These are phyloP conservation scores for Cinchona pubescens DNA, from an alignment of 257 asterid genomes.

Conservation along the genomic window DNA sequence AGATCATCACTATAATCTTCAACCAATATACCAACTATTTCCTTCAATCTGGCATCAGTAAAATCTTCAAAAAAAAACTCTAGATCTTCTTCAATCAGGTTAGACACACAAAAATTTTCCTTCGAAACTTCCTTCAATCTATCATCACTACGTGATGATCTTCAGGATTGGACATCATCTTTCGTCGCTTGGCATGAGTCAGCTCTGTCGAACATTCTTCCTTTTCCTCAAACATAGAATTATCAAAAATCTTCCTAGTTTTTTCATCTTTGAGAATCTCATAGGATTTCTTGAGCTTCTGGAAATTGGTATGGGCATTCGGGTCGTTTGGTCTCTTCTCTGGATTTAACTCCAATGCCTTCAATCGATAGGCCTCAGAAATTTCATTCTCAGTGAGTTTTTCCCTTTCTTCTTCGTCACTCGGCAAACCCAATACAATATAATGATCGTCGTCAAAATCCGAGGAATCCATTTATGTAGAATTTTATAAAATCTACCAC, in stretches of 20 bases:
- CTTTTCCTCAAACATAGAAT: slow-evolving; percentile 58
- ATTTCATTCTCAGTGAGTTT: slow-evolving; percentile 63
- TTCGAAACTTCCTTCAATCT: too few species aligned
- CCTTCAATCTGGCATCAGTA: too few species aligned
- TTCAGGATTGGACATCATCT: slow-evolving; percentile 81
- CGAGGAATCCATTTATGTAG: too few species aligned
- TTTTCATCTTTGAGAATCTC: slow-evolving; percentile 69
- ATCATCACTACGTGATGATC: too few species aligned
- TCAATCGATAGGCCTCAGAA: slow-evolving; percentile 53
- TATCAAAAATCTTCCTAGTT: slow-evolving; percentile 69
- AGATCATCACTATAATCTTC: too few species aligned
- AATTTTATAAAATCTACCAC: too few species aligned
- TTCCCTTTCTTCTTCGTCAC: slow-evolving; percentile 76
- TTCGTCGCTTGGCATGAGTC: slow-evolving; percentile 65
- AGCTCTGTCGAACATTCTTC: slow-evolving; percentile 56
- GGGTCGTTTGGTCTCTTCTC: slow-evolving; percentile 76
- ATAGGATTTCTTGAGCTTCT: slow-evolving; percentile 60
- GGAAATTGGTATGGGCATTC: slow-evolving; percentile 57
- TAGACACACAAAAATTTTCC: too few species aligned
- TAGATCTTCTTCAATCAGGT: too few species aligned
- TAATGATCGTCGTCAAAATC: slow-evolving; percentile 64
- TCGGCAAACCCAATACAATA: slow-evolving; percentile 56
- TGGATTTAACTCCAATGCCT: slow-evolving; percentile 70
- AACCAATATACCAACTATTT: too few species aligned
- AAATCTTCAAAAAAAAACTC: too few species aligned